Base-by-base conservation (phyloP, 192 early-diverging fungal species). In the Backusella morwellensis region DNA sequence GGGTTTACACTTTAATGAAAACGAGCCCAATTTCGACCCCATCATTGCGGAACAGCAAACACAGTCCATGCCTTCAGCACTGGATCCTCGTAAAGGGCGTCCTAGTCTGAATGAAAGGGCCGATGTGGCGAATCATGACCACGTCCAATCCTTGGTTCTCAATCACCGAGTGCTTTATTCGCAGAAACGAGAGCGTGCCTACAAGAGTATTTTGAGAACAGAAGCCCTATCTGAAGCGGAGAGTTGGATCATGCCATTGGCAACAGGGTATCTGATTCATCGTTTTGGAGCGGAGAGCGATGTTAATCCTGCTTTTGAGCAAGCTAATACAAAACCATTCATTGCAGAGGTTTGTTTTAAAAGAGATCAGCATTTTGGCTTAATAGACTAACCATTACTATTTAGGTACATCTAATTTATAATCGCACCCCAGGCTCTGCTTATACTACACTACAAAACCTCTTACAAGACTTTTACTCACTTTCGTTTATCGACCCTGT, bases 221-320 rank as follows among this genome's bases (percentile, higher is more conserved):
- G 70, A 66, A 36, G 50, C 40, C 15, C 21, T 76, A 11, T 21
- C 54, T 34, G 23, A 42, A 68, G 66, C 19, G 42, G 50, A 83
- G 56, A 67, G 63, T 21, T 75, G 75, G 78, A 84, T 87, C 40
- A 32, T 85, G 2, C 86, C 86, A 15, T 78, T 87, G 40, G 78
- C 86, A 5, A 87, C 74, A 56, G 86, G 84, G 1, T 87, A 87
- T 71, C 21, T 87, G 50, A 78, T 83, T 26, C 82, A 85, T 36
- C 78, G 78, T 9, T 84, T 84, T 7, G 21, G 35, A 21, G 9
- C 21, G n/a, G 74, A 73, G 35, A 83, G 79, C 42, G 73, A 80
- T 69, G 68, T 77, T 35, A 80, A 82, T 32, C 84, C 81, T 21
- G 76, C 67, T 44, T 76, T 78, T 21, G 86, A 83, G 41, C 82